Conservation (phyloP, 352 stramenopile species). For the Phytophthora idaei region DNA sequence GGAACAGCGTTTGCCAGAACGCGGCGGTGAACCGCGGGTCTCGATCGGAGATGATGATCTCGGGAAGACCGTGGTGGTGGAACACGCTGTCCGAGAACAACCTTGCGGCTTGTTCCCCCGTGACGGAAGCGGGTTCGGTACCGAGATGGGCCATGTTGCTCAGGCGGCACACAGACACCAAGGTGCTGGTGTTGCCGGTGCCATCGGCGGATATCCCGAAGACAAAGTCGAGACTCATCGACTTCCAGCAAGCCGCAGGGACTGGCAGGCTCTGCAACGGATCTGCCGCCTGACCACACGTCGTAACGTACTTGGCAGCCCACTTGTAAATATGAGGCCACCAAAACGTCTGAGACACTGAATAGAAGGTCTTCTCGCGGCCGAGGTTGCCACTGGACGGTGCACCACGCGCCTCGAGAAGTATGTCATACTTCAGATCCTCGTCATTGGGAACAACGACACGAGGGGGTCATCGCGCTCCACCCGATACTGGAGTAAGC, state of each 20-base stretch:
- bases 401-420: not conserved
- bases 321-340: not conserved
- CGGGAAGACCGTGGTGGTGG: no score
- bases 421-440: not conserved
- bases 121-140: no score
- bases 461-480: not conserved
- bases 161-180: no score
- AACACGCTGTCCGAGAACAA: no score
- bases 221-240: no score
- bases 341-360: not conserved
- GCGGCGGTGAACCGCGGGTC: no score
- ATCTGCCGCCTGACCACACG: not conserved
- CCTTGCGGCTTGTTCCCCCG: no score
- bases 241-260: not conserved
- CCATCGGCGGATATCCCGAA: no score
- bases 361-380: not conserved
- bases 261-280: not conserved
- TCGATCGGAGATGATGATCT: not conserved
- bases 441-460: slow-evolving; percentile 5
- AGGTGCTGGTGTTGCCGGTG: no score
- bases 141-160: no score
- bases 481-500: not conserved
- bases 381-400: not conserved
- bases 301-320: not conserved
- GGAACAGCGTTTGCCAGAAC: no score